Evolutionary conservation across 352 stramenopile species (phyloP), one percentile per base, ranked within the genome.

Genomic region (Blastocystis sp.): DNA sequence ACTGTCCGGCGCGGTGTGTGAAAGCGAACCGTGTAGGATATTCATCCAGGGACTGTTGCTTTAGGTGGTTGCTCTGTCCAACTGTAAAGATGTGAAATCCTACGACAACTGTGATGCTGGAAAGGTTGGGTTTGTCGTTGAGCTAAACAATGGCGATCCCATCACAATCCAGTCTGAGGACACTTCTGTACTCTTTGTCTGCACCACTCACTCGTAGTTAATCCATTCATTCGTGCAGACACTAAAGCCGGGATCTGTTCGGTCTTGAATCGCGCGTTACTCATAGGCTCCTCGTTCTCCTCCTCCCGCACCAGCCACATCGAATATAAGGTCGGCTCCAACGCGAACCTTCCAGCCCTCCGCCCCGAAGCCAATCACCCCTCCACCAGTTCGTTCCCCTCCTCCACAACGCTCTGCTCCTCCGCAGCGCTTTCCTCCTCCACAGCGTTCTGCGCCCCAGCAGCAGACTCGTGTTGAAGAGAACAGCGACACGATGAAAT

Each of bases 1-100:
- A 84, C 57, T 69, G 74, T 69, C 74, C 74, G 57, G 52, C 74
- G 11, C 68, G 66, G 28, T 34, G 74, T 68, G 74, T 84, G 43
- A 84, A 68, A 19, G 74, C 74, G 60, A 69, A 66, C 52, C 28
- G 48, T 14, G 74, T 84, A 14, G 4, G 38, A 24, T n/a, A n/a
- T n/a, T n/a, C n/a, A n/a, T n/a, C n/a, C n/a, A n/a, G n/a, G n/a
- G n/a, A n/a, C n/a, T n/a, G n/a, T n/a, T n/a, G n/a, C n/a, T n/a
- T n/a, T 42, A 84, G 74, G 74, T 70, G 40, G 60, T 84, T 42
- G 34, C 48, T 3, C 45, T 66, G 17, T 42, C n/a, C 17, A 84
- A 84, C 45, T 84, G 74, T 57, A 34, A 40, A 52, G 45, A 28
- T 2, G 60, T 59, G n/a, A 24, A 63, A 48, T 19, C 28, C 10